Base-by-base conservation (phyloP, 768 basidiomycete genomes). In the Royoungia palumana region DNA sequence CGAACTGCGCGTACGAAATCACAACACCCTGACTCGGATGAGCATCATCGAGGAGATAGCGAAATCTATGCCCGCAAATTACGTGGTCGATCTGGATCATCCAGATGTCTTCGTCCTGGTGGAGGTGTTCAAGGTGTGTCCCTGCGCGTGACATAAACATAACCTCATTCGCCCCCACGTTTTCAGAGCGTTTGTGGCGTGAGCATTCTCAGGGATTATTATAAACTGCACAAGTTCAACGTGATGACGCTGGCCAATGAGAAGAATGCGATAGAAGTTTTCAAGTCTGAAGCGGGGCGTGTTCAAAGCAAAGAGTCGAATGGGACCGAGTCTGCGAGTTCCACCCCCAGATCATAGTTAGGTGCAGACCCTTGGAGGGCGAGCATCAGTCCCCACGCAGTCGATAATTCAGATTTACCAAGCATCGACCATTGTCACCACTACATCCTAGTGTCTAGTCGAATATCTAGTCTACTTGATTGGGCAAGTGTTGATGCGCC, bases 101-200 rank as follows among this genome's bases (percentile, higher is more conserved):
- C 85, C 89, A 0, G 77, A 86, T 36, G 68, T 88, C 3, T 89
- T 88, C 51, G 77, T 92, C 39, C 75, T 92, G 7, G 81, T 90
- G 6, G 88, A 92, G 58, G 75, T 92, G 5, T 91, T 90, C 75
- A 92, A 91, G 78, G 89, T 85, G 45, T 36, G 71, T 63, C 16
- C 4, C 36, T 32, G 14, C 7, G 32, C 14, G 16, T 14, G 7
- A 16, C 2, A 5, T 8, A 14, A 32, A 16, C 4, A 14, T 14
- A 14, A 32, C 32, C n/a, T 32, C 16, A 16, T 14, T 32, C 16
- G 4, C 13, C 32, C 28, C 32, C 28, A 13, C 1, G 1, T 16
- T 32, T 46, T 25, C 58, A 91, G 89, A 82, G 81, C 53, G 72
- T 87, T 0, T 90, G 87, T 55, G 87, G 90, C 3, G 72, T 92